phyloP scores from a whole-genome alignment of 352 stramenopile genomes.

The Pythium scleroteichum region DNA sequence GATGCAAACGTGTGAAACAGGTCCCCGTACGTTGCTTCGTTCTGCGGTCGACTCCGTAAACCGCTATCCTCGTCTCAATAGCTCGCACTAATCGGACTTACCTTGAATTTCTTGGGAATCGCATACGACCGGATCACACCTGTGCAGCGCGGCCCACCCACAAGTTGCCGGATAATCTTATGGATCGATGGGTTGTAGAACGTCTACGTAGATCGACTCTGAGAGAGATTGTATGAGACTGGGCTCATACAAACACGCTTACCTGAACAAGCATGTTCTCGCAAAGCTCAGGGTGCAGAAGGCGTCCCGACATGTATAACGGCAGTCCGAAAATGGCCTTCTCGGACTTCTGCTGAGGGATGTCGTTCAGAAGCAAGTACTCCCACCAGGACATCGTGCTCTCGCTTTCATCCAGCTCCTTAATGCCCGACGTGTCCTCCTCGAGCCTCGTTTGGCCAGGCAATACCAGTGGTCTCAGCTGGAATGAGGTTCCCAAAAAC shows the following conservation, averaged over 20 bases:
- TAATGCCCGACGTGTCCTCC: slow-evolving; percentile 3
- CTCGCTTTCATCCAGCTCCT: slow-evolving; percentile 19
- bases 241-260: not conserved
- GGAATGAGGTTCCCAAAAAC: slow-evolving; percentile 80
- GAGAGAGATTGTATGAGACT: not conserved
- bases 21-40: slow-evolving; percentile 52
- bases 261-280: slow-evolving; percentile 87
- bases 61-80: not conserved
- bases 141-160: slow-evolving; percentile 74
- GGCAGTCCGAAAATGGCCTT: slow-evolving; percentile 80
- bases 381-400: slow-evolving; percentile 64
- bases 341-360: slow-evolving; percentile 58
- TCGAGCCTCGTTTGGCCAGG: slow-evolving; percentile 1
- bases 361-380: slow-evolving; percentile 61
- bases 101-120: slow-evolving; percentile 43
- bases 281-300: slow-evolving; percentile 80
- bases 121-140: slow-evolving; percentile 68
- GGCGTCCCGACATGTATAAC: slow-evolving; percentile 81
- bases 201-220: slow-evolving; percentile 35
- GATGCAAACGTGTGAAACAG: slow-evolving; percentile 62
- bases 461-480: slow-evolving; percentile 36
- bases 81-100: slow-evolving; percentile 31
- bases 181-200: slow-evolving; percentile 87
- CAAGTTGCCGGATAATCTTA: slow-evolving; percentile 81
- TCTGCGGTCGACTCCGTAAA: slow-evolving; percentile 12